Evolutionary conservation across 176 grass and related monocot genomes (phyloP).

Genomic region (Juncus effusus): DNA sequence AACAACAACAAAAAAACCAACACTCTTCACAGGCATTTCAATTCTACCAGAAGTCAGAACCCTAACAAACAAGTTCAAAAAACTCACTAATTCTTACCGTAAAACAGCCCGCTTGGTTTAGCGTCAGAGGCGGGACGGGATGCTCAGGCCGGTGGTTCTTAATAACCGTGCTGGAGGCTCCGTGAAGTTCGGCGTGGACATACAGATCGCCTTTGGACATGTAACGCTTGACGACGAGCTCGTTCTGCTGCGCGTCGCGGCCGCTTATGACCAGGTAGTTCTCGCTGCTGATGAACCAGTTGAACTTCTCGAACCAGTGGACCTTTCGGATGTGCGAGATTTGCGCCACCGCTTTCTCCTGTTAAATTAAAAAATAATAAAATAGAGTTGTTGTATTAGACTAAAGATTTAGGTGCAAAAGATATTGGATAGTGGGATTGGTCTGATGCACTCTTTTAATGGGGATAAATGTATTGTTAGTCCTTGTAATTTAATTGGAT

Average conservation of each 20-base stretch:
- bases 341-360: conserved; percentile 94
- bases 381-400: neutral
- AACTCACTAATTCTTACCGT: conserved; percentile 48
- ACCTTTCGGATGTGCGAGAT: conserved; percentile 98
- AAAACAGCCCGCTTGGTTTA: conserved; percentile 95
- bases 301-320: conserved; percentile 99
- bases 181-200: conserved; percentile 89
- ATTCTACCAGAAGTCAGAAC: too few species aligned
- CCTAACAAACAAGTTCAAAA: too few species aligned
- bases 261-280: conserved; percentile 95
- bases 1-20: too few species aligned
- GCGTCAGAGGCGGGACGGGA: conserved; percentile 78
- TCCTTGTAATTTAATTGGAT: too few species aligned
- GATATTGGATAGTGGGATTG: too few species aligned
- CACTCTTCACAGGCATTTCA: too few species aligned
- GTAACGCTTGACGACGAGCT: conserved; percentile 91
- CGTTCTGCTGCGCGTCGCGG: conserved; percentile 93
- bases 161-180: conserved; percentile 96
- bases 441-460: too few species aligned
- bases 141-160: conserved; percentile 83
- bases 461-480: too few species aligned
- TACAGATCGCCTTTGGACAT: conserved; percentile 99
- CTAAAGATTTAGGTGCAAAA: too few species aligned
- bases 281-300: conserved; percentile 99
- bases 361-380: conserved; percentile 24